Base-by-base conservation (phyloP, 208 protist species). In the Leishmania gerbilli region DNA sequence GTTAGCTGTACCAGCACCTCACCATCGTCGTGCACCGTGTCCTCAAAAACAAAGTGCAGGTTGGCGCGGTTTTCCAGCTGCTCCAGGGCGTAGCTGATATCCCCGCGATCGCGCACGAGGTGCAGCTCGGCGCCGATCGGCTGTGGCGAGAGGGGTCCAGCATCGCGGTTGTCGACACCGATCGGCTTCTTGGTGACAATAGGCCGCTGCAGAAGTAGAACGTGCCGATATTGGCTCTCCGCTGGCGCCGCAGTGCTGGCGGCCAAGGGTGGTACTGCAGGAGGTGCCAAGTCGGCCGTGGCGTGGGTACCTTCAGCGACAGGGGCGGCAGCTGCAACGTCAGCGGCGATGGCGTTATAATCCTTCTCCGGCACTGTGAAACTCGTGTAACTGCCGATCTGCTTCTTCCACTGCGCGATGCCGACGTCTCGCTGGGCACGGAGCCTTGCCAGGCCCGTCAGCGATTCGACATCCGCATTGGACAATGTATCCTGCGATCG, bases 1-100 rank as follows among this genome's bases (percentile, higher is more conserved):
- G 81, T 85, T 65, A 97, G 82, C 77, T 96, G 92, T 74, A 90
- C 85, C 47, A 95, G 77, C 65, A 97, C 74, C 76, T 96, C 94
- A 34, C 94, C 94, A 47, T 97, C 90, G 53, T 94, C 88, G 40
- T 91, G 90, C 77, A 96, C 72, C 27, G 88, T 88, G 76, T 97
- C 91, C 31, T 91, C 87, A 77, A 87, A 92, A n/a, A 80, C 49
- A 42, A 88, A 86, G 62, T 91, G 85, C 47, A 93, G 77, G 37
- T 81, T 82, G 34, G 84, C 84, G n/a, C 82, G 80, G 68, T 95
- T 85, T 65, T 79, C 84, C 15, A 93, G 74, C 77, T 89, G 82
- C 7, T 88, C 81, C 60, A 90, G 69, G 27, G 92, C 80, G 83
- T 94, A 91, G 6, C 82, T 69, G 64, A 89, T 84, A 68, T 97